Evolutionary conservation across 2,329 filamentous ascomycete species (phyloP), one percentile per base, ranked within the genome.

Genomic region (Simplicillium sp.): DNA sequence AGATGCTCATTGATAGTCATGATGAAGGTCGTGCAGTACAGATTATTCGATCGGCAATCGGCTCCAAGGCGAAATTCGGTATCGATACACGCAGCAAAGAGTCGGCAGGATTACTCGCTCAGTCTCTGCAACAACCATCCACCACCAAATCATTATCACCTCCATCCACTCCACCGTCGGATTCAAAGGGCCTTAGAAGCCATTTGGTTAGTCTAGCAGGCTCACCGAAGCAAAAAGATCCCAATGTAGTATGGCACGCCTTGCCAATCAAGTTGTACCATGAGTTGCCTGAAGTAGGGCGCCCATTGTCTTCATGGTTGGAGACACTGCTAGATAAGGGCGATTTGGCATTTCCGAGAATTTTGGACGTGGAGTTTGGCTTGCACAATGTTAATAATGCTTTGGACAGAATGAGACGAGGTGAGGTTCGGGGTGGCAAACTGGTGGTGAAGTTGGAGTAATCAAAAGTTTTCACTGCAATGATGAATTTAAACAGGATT

Each of bases 181-280:
- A 2, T 58, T 11, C 32, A 13, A 16, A 36, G 13, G 38, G 39
- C 1, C 15, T 28, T 2, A 13, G 31, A 33, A 33, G 31, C 12
- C 84, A 88, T 57, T 62, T 88, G 0, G 69, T 87, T 1, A 82
- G 83, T 0, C 50, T 88, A 35, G 77, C 77, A 0, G 83, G 82
- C 0, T 48, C 86, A 3, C 84, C 84, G 0, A 85, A 84, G 52
- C 62, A 61, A 4, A 57, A 60, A 2, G 57, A 58, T 0, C 54
- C 59, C 0, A 68, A 68, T 0, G 64, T 78, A 0, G 55, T 65
- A 6, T 71, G 78, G 42, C 82, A 87, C 51, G 75, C 68, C 0
- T 79, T 88, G 0, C 84, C 84, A 0, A 84, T 89, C 46, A 88
- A 88, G 57, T 52, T 86, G 4, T 88, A 86, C 52, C 84, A 89